Percentiles rank a stretch among this genome's conserved stretches.
Conservation (phyloP, 495 filamentous ascomycete genomes). For the Aspergillus incahuasiensis region DNA sequence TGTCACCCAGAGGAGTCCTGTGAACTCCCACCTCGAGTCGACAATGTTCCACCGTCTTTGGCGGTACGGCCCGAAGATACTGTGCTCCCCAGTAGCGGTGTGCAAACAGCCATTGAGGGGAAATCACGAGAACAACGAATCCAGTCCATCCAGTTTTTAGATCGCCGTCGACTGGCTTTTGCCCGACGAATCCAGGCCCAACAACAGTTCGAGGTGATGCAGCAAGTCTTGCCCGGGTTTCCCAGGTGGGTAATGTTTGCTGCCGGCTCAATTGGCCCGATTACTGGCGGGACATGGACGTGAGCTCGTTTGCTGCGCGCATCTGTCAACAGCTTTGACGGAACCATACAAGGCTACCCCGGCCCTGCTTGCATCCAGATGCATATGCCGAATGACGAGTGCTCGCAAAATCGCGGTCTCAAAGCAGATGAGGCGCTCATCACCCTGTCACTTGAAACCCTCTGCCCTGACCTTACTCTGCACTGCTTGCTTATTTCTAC, state of each 20-base stretch:
- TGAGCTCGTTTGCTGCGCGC: no score
- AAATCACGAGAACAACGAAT: background rate
- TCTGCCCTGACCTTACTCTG: no score
- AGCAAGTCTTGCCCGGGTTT: background rate
- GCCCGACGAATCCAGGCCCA: background rate
- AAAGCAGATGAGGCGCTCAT: no score
- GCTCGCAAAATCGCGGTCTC: no score
- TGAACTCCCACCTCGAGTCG: background rate
- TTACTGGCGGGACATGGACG: no score
- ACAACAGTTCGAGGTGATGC: background rate
- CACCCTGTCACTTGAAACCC: no score
- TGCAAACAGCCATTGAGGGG: background rate
- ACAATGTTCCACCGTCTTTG: background rate
- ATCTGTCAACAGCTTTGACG: no score
- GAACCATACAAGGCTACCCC: no score
- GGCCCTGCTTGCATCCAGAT: no score
- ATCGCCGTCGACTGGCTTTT: background rate
- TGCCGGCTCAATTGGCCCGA: background rate
- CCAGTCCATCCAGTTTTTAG: background rate
- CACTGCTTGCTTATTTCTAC: no score
- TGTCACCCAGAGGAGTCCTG: background rate
- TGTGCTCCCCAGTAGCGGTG: constrained; percentile 1
- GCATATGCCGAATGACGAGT: no score
- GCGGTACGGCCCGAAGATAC: constrained; percentile 9
- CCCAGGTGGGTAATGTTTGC: background rate